Evolutionary conservation across 2,329 filamentous ascomycete genomes (phyloP).

Genomic region (Fonsecaea erecta): DNA sequence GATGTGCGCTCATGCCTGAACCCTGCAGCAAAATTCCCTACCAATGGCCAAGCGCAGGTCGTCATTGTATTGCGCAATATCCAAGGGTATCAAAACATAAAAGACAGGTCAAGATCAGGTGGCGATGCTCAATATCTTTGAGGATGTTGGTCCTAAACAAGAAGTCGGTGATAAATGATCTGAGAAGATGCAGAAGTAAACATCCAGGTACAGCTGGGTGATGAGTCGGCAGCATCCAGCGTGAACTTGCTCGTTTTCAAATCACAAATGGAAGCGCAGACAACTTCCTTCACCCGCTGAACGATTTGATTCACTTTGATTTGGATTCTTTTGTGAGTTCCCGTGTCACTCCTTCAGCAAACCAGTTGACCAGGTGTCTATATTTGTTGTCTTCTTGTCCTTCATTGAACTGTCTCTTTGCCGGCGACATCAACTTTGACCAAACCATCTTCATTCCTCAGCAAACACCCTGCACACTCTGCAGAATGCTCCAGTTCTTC

Average conservation of each 20-base stretch:
- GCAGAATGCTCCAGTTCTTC: constrained; percentile 17
- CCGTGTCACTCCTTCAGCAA: constrained; percentile 5
- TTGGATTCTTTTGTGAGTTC: not conserved
- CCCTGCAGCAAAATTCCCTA: not conserved
- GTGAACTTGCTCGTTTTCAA: not conserved
- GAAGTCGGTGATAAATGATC: not conserved
- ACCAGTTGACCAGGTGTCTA: not conserved
- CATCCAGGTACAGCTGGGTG: not conserved
- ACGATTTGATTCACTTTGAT: constrained; percentile 3
- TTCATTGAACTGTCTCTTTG: not conserved
- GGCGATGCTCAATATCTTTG: not conserved
- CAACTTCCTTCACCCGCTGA: not conserved
- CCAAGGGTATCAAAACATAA: not conserved
- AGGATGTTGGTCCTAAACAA: not conserved
- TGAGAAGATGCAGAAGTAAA: not conserved
- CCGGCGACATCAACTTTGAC: not conserved
- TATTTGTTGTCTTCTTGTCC: not conserved
- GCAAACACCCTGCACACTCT: not conserved
- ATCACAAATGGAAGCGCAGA: not conserved
- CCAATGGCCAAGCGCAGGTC: constrained; percentile 2
- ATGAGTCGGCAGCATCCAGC: not conserved
- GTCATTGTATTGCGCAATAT: not conserved
- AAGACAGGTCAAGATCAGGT: not conserved
- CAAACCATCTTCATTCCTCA: not conserved
- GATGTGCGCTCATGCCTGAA: not conserved